Percentiles rank a stretch among this genome's conserved stretches.
phyloP scores from a whole-genome alignment of 164 flowering plant genomes.

The Chimonanthus salicifolius region DNA sequence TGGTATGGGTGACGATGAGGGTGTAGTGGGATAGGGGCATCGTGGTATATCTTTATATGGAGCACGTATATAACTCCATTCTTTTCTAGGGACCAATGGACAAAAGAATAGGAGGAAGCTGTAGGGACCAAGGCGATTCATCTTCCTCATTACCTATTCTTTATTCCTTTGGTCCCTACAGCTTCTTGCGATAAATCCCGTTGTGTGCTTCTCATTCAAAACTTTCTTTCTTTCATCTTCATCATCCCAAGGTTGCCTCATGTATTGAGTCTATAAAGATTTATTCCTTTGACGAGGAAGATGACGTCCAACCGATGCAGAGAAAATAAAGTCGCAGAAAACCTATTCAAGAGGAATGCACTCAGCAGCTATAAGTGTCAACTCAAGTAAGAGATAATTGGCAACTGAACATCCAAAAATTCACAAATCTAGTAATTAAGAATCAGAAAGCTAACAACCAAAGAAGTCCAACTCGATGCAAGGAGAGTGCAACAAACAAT shows the following conservation, averaged over 20 bases:
- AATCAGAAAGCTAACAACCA: background rate
- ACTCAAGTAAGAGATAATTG: background rate
- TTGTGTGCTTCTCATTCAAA: constrained; percentile 66
- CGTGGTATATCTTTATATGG: too few relatives aligned
- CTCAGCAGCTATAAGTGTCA: background rate
- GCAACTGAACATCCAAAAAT: background rate
- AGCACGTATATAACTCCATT: too few relatives aligned
- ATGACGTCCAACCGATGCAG: constrained; percentile 7
- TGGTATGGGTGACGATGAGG: too few relatives aligned
- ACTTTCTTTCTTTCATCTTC: constrained; percentile 52
- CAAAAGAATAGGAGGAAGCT: too few relatives aligned
- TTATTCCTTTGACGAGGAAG: constrained; percentile 77
- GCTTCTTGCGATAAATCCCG: constrained; percentile 62
- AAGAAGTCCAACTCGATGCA: background rate
- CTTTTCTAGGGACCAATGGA: background rate
- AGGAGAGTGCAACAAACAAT: too few relatives aligned
- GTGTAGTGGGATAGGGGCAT: too few relatives aligned
- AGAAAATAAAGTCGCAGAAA: background rate
- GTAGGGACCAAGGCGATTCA: background rate
- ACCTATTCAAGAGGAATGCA: background rate
- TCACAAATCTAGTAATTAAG: too few relatives aligned
- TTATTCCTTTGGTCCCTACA: constrained; percentile 51
- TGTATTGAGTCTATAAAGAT: constrained; percentile 67
- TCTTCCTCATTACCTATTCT: constrained; percentile 43
- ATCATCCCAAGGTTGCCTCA: constrained; percentile 79